phyloP scores from a whole-genome alignment of 768 basidiomycete genomes.

The Calocybe gangraenosa region DNA sequence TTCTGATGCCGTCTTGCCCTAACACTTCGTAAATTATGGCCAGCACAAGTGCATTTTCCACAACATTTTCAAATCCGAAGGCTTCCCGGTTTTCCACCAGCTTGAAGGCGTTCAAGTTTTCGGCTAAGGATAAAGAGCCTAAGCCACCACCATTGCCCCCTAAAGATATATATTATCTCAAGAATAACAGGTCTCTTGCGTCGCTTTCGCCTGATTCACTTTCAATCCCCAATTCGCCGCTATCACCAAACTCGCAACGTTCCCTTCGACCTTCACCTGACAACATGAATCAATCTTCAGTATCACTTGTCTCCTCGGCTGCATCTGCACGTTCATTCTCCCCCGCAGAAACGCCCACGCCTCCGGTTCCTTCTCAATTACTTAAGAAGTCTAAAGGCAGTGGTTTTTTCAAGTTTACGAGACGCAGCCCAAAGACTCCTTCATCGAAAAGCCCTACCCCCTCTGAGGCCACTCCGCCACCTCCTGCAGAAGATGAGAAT shows the following conservation, averaged over 20 bases:
- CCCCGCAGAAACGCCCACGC: conserved; percentile 11
- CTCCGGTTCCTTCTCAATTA: conserved; percentile 8
- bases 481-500: conserved; percentile 46
- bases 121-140: conserved; percentile 20
- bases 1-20: conserved; percentile 5
- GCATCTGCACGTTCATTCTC: conserved; percentile 24
- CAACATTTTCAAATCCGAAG: conserved; percentile 14
- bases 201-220: conserved; percentile 44
- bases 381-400: conserved; percentile 32
- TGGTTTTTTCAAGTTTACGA: conserved; percentile 40
- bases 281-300: conserved; percentile 26
- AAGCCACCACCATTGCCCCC: conserved; percentile 59
- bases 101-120: conserved; percentile 30
- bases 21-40: conserved; percentile 19
- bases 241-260: conserved; percentile 32
- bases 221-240: conserved; percentile 34
- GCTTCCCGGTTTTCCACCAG: conserved; percentile 27
- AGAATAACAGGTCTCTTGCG: conserved; percentile 38
- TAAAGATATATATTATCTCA: conserved; percentile 54
- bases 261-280: conserved; percentile 28
- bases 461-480: conserved; percentile 15
- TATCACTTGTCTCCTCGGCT: conserved; percentile 34
- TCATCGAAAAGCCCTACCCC: conserved; percentile 20
- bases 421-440: conserved; percentile 26
- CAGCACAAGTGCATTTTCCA: conserved; percentile 22